Conservation (phyloP, 176 grass and related monocot species). For the Juncus effusus region DNA sequence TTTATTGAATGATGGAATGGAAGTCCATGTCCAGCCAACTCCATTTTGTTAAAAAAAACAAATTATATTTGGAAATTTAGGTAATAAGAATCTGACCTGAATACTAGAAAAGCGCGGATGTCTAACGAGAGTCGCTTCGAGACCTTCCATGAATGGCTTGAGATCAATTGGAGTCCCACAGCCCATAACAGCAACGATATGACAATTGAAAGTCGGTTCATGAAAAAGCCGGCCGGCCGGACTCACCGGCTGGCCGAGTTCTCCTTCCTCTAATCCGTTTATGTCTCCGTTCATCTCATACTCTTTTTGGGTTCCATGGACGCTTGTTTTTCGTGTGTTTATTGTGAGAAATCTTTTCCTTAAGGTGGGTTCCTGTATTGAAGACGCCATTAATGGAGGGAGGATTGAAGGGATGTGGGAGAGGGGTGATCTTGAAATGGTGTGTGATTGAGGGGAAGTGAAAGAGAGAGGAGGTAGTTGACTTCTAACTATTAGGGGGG, state of each 20-base stretch:
- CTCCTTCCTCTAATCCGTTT: conserved; percentile 15
- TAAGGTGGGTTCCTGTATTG: too few species aligned
- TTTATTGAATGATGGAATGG: too few species aligned
- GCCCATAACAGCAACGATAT: conserved; percentile 69
- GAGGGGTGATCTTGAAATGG: too few species aligned
- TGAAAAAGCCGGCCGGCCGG: conserved; percentile 77
- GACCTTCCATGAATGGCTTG: conserved; percentile 35
- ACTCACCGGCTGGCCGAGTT: conserved; percentile 50
- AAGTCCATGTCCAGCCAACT: too few species aligned
- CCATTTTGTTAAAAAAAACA: neutral
- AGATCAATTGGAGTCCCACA: conserved; percentile 34
- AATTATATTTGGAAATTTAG: neutral
- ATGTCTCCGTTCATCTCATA: neutral
- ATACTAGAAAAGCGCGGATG: conserved; percentile 91
- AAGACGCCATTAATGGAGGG: too few species aligned
- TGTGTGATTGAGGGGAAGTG: too few species aligned
- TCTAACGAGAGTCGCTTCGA: conserved; percentile 50
- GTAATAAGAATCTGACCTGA: conserved; percentile 37
- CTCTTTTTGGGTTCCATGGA: neutral
- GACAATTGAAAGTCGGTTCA: conserved; percentile 62
- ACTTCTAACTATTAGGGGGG: too few species aligned
- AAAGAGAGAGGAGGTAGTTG: too few species aligned
- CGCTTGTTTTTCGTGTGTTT: too few species aligned
- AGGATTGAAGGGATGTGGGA: too few species aligned
- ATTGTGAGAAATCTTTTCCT: too few species aligned